These are phyloP conservation scores for Clonostachys rhizophaga DNA, from an alignment of 2,329 filamentous ascomycete genomes.

Conservation along the genomic window DNA sequence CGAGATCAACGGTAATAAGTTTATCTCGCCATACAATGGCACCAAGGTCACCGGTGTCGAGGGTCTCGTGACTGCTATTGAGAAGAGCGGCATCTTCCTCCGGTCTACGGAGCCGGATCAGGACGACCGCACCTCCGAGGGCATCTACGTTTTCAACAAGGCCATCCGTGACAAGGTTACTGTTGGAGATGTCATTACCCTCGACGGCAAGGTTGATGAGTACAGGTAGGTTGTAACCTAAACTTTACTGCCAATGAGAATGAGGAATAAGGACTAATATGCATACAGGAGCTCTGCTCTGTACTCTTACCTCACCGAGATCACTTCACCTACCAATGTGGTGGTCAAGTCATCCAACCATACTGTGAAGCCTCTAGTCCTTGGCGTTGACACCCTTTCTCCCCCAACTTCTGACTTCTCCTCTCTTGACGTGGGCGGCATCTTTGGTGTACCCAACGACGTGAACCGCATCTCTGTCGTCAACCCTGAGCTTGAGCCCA, in stretches of 20 bases:
- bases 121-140: constrained; percentile 55
- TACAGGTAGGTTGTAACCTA: constrained; percentile 29
- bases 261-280: constrained; percentile 3
- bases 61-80: constrained; percentile 61
- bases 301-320: constrained; percentile 62
- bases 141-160: constrained; percentile 59
- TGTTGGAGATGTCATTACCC: constrained; percentile 57
- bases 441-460: constrained; percentile 63
- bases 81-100: constrained; percentile 58
- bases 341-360: constrained; percentile 48
- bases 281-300: constrained; percentile 37
- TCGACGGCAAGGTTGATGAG: constrained; percentile 57
- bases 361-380: constrained; percentile 49
- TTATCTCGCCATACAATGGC: constrained; percentile 55
- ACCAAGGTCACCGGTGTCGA: constrained; percentile 52
- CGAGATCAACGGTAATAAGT: constrained; percentile 63
- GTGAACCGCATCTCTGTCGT: constrained; percentile 46
- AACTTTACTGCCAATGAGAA: neutral
- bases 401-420: constrained; percentile 61
- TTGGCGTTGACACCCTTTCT: constrained; percentile 50
- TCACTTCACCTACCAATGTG: constrained; percentile 50
- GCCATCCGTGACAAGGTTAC: constrained; percentile 43
- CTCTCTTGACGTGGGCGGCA: constrained; percentile 57
- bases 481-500: constrained; percentile 59
- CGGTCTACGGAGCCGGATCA: constrained; percentile 53